Base-by-base conservation (phyloP, 768 basidiomycete genomes). In the Amanita pseudoporphyria region DNA sequence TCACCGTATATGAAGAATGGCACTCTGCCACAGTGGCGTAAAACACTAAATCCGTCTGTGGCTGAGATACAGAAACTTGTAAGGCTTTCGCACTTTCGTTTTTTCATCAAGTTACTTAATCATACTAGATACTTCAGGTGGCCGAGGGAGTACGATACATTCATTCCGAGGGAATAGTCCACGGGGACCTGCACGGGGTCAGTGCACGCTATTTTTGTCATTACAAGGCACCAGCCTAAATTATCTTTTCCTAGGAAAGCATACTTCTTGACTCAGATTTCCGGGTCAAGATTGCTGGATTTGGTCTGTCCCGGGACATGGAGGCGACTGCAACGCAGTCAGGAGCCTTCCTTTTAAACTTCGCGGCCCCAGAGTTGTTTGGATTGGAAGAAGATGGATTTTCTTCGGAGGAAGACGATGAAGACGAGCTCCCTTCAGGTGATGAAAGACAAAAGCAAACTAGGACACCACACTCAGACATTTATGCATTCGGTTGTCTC, bases 401-500 rank as follows among this genome's bases (percentile, higher is more conserved):
- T n/a, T n/a, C n/a, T n/a, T n/a, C n/a, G n/a, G n/a, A n/a, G n/a
- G n/a, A n/a, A n/a, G n/a, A n/a, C n/a, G n/a, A n/a, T n/a, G n/a
- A n/a, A n/a, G n/a, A n/a, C n/a, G n/a, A n/a, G n/a, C n/a, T n/a
- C n/a, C n/a, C 7, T 12, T 21, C 5, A 9, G 5, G 9, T 7
- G 22, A 43, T 6, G 26, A 24, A 3, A 24, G 28, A 26, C 6
- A 43, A 12, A 14, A 21, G 13, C 24, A 9, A 13, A 18, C 9
- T 0, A 6, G 45, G 14, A 45, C 45, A 22, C 16, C 32, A 3
- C 32, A 45, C n/a, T 31, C 43, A 13, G 45, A 45, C 28, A 19
- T 45, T 18, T 45, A 33, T 35, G 32, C 45, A 12, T 45, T 45
- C 35, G 45, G 31, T 6, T 45, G 31, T 35, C 45, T 45, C 16